These are phyloP conservation scores for Lactarius deliciosus DNA, from an alignment of 768 basidiomycete species.

Conservation along the genomic window DNA sequence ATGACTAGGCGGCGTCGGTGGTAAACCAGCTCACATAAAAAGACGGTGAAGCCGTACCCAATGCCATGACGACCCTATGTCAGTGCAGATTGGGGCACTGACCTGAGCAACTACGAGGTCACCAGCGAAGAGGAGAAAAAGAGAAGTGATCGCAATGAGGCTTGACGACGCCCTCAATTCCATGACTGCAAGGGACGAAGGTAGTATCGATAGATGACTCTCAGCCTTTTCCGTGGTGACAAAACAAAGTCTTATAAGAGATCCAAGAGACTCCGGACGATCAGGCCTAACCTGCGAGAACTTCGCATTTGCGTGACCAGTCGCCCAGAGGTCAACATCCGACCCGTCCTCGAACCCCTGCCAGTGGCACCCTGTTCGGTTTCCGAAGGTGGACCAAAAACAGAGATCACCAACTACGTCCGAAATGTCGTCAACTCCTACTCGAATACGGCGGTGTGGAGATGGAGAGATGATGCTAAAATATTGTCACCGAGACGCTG, in stretches of 20 bases:
- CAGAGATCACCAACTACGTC: background rate
- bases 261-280: background rate
- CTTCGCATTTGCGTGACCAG: background rate
- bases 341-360: background rate
- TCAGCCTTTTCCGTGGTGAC: background rate
- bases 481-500: background rate
- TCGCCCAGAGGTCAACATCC: background rate
- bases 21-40: background rate
- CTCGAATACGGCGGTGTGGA: background rate
- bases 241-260: background rate
- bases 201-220: background rate
- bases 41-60: background rate
- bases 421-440: background rate
- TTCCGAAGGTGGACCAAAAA: background rate
- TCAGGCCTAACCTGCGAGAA: background rate
- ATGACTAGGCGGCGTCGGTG: background rate
- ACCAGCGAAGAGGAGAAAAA: background rate
- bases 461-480: background rate
- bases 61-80: background rate
- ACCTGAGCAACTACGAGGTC: background rate
- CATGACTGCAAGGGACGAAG: background rate
- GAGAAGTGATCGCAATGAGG: background rate
- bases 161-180: background rate
- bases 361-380: background rate
- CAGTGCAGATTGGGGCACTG: background rate